Conservation (phyloP, 1,284 basidiomycete genomes). For the Ustilago bromivora region DNA sequence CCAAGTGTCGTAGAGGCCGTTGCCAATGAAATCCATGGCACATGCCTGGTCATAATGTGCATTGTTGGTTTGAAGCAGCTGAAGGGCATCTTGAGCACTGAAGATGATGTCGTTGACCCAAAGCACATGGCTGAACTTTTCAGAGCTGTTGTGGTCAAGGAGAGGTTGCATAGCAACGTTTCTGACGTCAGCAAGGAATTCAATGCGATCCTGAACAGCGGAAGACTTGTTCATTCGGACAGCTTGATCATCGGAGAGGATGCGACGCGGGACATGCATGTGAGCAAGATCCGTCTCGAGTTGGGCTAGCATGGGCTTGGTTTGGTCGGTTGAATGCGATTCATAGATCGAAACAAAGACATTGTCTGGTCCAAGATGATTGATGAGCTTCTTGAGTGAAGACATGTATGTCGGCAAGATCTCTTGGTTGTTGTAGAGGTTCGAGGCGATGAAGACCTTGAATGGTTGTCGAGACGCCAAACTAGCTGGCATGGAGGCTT, state of each 20-base stretch:
- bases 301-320: slow-evolving; percentile 71
- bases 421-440: slow-evolving; percentile 59
- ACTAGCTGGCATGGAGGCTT: slow-evolving; percentile 1
- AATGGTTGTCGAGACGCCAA: slow-evolving; percentile 7
- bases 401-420: slow-evolving; percentile 53
- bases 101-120: slow-evolving; percentile 63
- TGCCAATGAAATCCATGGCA: slow-evolving; percentile 73
- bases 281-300: slow-evolving; percentile 69
- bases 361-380: slow-evolving; percentile 72
- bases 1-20: slow-evolving; percentile 73
- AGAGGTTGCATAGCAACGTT: slow-evolving; percentile 60
- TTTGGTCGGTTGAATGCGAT: slow-evolving; percentile 73
- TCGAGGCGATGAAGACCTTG: slow-evolving; percentile 56
- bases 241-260: slow-evolving; percentile 48
- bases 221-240: slow-evolving; percentile 38
- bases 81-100: slow-evolving; percentile 60
- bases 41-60: slow-evolving; percentile 75
- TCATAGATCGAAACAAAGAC: slow-evolving; percentile 76
- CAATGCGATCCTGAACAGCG: slow-evolving; percentile 40
- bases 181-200: slow-evolving; percentile 50
- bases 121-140: slow-evolving; percentile 49
- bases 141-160: neutral
- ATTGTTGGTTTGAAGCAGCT: slow-evolving; percentile 73
- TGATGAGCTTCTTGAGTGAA: slow-evolving; percentile 41
- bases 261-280: slow-evolving; percentile 46